phyloP scores from a whole-genome alignment of 495 filamentous ascomycete genomes.

The Hamigera avellanea region DNA sequence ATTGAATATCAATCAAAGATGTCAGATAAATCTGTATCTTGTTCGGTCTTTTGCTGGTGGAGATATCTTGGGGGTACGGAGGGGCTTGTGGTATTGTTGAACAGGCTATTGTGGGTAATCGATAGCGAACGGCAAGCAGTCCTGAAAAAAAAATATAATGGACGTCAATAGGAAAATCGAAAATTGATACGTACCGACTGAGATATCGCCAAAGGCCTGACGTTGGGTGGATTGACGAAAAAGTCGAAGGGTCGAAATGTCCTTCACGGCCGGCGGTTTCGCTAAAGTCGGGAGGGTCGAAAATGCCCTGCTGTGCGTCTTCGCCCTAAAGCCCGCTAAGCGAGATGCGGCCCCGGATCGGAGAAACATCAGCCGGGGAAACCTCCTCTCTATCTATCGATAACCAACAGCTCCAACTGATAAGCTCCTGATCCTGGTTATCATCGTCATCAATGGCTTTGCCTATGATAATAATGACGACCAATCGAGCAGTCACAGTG shows the following conservation, averaged over 20 bases:
- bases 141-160: too few species aligned
- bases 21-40: too few species aligned
- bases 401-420: conserved; percentile 12
- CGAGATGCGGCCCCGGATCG: conserved; percentile 25
- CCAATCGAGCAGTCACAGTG: too few species aligned
- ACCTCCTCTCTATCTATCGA: conserved; percentile 4
- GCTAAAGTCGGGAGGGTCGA: conserved; percentile 15
- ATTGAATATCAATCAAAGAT: conserved; percentile 10
- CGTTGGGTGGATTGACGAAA: conserved; percentile 32
- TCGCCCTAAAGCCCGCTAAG: conserved; percentile 25
- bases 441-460: too few species aligned
- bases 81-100: too few species aligned
- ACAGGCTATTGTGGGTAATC: not conserved
- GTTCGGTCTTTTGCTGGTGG: conserved; percentile 12
- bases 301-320: conserved; percentile 21
- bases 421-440: too few species aligned
- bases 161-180: conserved; percentile 1
- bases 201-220: conserved; percentile 31
- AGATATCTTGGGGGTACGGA: too few species aligned
- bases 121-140: not conserved
- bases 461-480: too few species aligned
- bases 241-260: conserved; percentile 33
- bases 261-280: conserved; percentile 25
- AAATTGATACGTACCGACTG: conserved; percentile 33
- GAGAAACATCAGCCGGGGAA: conserved; percentile 8